These are phyloP conservation scores for Vigna nakashimae DNA, from an alignment of 306 rosid species.

Conservation along the genomic window DNA sequence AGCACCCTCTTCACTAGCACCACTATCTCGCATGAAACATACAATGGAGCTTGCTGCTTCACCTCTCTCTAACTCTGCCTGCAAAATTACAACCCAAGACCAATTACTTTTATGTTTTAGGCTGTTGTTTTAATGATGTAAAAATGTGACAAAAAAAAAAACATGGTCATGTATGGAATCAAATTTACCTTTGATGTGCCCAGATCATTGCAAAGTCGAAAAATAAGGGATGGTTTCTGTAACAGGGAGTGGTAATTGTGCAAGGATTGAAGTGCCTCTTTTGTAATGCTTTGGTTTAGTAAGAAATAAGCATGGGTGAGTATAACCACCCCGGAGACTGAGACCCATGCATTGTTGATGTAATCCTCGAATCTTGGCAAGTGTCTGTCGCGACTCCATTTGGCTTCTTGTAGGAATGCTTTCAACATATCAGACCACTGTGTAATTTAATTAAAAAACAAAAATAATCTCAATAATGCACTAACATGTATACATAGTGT, in stretches of 20 bases:
- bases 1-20: slow-evolving; percentile 43
- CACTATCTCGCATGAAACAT: slow-evolving; percentile 49
- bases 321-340: slow-evolving; percentile 49
- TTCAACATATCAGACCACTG: slow-evolving; percentile 68
- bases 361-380: slow-evolving; percentile 55
- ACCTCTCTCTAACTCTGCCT: slow-evolving; percentile 66
- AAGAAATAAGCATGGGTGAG: slow-evolving; percentile 55
- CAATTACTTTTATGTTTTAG: too few relatives aligned
- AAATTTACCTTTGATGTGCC: slow-evolving; percentile 55
- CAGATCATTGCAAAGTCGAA: slow-evolving; percentile 68
- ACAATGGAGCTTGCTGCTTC: slow-evolving; percentile 44
- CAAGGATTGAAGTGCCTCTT: slow-evolving; percentile 48
- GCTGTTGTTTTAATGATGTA: too few relatives aligned
- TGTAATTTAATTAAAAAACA: not conserved
- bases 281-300: slow-evolving; percentile 43
- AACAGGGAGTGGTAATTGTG: slow-evolving; percentile 45
- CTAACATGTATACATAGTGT: not conserved
- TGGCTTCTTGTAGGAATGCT: slow-evolving; percentile 64
- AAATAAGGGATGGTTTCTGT: slow-evolving; percentile 50
- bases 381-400: slow-evolving; percentile 49
- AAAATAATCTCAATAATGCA: not conserved
- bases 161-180: too few relatives aligned
- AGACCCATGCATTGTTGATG: slow-evolving; percentile 59
- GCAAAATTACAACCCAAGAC: not conserved
- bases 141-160: too few relatives aligned